Evolutionary conservation across 2,329 filamentous ascomycete genomes (phyloP), one percentile per base, ranked within the genome.

Genomic region (Pseudocercospora pini-densiflorae): DNA sequence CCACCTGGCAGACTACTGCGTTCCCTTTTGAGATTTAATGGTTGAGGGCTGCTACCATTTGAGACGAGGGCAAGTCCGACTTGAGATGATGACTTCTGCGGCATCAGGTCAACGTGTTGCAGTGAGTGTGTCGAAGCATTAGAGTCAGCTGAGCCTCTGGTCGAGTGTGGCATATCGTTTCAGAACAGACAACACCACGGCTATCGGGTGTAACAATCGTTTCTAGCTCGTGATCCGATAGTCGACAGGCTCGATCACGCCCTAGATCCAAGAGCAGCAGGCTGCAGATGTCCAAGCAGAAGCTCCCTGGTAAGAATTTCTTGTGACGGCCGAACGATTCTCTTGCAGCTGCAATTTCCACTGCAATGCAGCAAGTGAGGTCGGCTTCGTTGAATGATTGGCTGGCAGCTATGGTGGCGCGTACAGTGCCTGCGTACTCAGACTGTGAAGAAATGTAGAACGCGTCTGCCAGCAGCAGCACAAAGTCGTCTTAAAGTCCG

Each of bases 121-220:
- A 51, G 61, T 23, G 68, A 63, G 51, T 51, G 40, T 6, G 61
- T 58, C 43, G 68, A 70, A 51, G 40, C 40, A 43, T 24, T 51
- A 27, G 66, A 47, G 59, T 68, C 68, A 58, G 63, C 59, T 33
- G 68, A 62, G 40, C 49, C 47, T 31, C 63, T 62, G 49, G 49
- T 63, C 12, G 68, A 70, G 47, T 59, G 66, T 59, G 68, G 66
- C 68, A 70, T 70, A 33, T 65, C 58, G 68, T 64, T 60, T 66
- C 65, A 65, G 49, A 49, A 43, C 31, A 51, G 51, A 59, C 61
- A 9, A 53, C 49, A 63, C 63, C 21, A 21, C 27, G 40, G 27
- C 51, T 51, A 23, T 58, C 53, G 59, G 64, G 62, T 68, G 68
- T 63, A 63, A 68, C 66, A 55, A 29, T 33, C 36, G 62, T 58